These are phyloP conservation scores for Aspergillus caelatus DNA, from an alignment of 2,329 filamentous ascomycete genomes.

Conservation along the genomic window DNA sequence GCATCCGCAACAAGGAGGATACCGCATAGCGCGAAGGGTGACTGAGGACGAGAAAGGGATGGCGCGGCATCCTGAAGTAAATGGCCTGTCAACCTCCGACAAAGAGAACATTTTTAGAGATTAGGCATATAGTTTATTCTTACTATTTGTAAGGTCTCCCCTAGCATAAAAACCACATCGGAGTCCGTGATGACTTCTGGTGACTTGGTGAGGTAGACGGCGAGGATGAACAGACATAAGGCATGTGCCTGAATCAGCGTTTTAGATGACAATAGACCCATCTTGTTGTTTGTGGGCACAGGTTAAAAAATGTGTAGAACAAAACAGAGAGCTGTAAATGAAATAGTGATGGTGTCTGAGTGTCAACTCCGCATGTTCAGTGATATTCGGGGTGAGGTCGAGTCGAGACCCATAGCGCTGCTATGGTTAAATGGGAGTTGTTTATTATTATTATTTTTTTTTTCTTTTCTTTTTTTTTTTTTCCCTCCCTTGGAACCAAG, in stretches of 20 bases:
- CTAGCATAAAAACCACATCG: slow-evolving; percentile 76
- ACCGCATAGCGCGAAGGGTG: slow-evolving; percentile 68
- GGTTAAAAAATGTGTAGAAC: neutral
- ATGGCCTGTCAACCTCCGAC: slow-evolving; percentile 11
- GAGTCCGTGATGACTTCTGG: slow-evolving; percentile 76
- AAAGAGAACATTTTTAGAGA: neutral
- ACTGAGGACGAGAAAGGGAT: slow-evolving; percentile 68
- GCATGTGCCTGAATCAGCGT: slow-evolving; percentile 80
- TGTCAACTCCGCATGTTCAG: slow-evolving; percentile 1
- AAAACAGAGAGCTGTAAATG: neutral
- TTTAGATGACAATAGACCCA: slow-evolving; percentile 79
- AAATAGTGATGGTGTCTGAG: neutral
- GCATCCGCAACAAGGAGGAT: slow-evolving; percentile 71
- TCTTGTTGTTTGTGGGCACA: slow-evolving; percentile 42
- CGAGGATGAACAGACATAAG: slow-evolving; percentile 81
- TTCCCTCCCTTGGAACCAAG: neutral
- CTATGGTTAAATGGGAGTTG: neutral
- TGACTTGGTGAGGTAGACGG: slow-evolving; percentile 78
- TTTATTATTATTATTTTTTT: slow-evolving; percentile 3
- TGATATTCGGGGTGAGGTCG: neutral
- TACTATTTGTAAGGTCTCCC: slow-evolving; percentile 82
- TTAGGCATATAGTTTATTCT: neutral
- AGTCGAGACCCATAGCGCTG: neutral
- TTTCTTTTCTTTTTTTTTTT: neutral
- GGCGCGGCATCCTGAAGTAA: slow-evolving; percentile 54